Base-by-base conservation (phyloP, 805 yeast species). In the Pichia kluyveri region DNA sequence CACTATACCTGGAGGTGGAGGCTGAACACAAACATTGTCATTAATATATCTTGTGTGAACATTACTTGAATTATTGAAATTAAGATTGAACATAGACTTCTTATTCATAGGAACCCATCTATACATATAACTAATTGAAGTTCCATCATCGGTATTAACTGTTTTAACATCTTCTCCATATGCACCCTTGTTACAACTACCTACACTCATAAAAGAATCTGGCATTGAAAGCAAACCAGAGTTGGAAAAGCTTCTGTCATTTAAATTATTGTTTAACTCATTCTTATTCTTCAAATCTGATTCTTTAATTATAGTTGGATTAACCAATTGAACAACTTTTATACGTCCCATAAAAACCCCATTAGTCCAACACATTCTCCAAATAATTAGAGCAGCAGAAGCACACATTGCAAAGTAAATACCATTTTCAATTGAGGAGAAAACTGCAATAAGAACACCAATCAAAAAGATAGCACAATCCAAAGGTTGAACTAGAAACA, bases 351-450 rank as follows among this genome's bases (percentile, higher is more conserved):
- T 71, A 69, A 89, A 87, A 44, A 77, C 74, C 54, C 96, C 96
- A 49, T 75, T 74, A 40, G 97, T 95, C 69, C 78, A 81, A 27
- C 95, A 86, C 43, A 85, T 64, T 60, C 87, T 79, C 69, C 87
- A 78, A 48, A 90, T 69, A 49, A 89, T 67, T 41, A 77, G 71
- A 19, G 88, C 96, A 56, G 75, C 77, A 36, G 95, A 86, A 49
- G 96, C 91, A 60, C 85, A 81, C 55, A 86, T 77, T n/a, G 96
- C 90, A 66, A 88, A 89, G 69, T 90, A 89, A 56, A 90, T 83
- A 69, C 96, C 96, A 58, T 80, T 70, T 64, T 89, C 97, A 60
- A 89, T 83, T 8, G 87, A 71, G 5, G 86, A 69, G 56, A 87
- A 87, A 8, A 87, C 83, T 38, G 91, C 79, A 56, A 87, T 73